phyloP scores from a whole-genome alignment of 495 filamentous ascomycete genomes.

The Friedmanniomyces simplex region DNA sequence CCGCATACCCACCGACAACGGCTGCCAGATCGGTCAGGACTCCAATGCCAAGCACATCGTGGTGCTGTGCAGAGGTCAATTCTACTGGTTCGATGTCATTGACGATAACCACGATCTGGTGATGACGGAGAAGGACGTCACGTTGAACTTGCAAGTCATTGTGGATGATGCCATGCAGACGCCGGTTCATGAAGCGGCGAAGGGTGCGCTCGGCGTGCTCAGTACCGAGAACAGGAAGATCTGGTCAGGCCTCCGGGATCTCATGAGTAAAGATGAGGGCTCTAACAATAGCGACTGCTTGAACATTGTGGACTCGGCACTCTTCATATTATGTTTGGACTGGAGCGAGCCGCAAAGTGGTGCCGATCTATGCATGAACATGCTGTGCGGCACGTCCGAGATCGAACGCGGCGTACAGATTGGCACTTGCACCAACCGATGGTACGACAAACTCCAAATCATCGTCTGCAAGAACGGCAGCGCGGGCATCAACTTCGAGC shows the following conservation, averaged over 20 bases:
- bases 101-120: conserved; percentile 91
- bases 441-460: conserved; percentile 99
- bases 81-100: conserved; percentile 98
- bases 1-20: conserved; percentile 86
- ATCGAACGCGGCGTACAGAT: conserved; percentile 90
- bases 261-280: conserved; percentile 71
- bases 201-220: conserved; percentile 83
- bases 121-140: conserved; percentile 93
- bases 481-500: conserved; percentile 97
- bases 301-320: conserved; percentile 84
- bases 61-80: conserved; percentile 90
- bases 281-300: conserved; percentile 95
- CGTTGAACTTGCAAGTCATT: conserved; percentile 84
- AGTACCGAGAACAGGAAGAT: conserved; percentile 94
- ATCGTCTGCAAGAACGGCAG: conserved; percentile 98
- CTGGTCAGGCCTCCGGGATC: conserved; percentile 85
- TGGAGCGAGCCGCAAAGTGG: conserved; percentile 73
- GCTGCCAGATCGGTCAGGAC: conserved; percentile 92
- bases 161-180: conserved; percentile 80
- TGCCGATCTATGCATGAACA: conserved; percentile 83
- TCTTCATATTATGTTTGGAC: conserved; percentile 88
- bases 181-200: conserved; percentile 87
- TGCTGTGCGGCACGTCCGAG: conserved; percentile 92
- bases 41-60: conserved; percentile 80
- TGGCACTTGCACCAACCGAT: conserved; percentile 93